Percentiles rank a stretch among this genome's conserved stretches.
phyloP scores from a whole-genome alignment of 805 yeast species.

The Jamesozyma jinghongensis region DNA sequence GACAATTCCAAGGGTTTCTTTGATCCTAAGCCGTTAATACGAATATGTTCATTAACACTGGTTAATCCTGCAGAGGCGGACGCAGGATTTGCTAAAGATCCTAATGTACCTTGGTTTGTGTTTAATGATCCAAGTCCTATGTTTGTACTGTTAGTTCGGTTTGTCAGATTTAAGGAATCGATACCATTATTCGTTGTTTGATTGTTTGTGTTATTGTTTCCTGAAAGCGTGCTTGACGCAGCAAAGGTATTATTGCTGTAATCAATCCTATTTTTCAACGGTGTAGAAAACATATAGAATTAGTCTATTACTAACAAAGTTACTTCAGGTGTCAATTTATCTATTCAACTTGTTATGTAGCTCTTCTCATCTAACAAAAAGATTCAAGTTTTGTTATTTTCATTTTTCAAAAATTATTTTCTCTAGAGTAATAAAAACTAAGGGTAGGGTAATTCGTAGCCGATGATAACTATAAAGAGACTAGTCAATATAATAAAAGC shows the following conservation, averaged over 20 bases:
- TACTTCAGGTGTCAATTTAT: not conserved
- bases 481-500: too few relatives aligned
- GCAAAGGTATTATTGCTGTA: conserved; percentile 17
- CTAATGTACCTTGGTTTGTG: not conserved
- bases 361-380: not conserved
- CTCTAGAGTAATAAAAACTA: not conserved
- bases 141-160: not conserved
- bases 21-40: conserved; percentile 26
- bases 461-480: too few relatives aligned
- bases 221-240: conserved; percentile 12
- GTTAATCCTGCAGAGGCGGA: conserved; percentile 3
- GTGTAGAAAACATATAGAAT: conserved; percentile 26
- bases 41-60: conserved; percentile 24
- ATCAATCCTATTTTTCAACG: conserved; percentile 26
- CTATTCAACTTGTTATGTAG: not conserved
- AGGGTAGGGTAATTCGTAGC: too few relatives aligned
- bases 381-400: not conserved
- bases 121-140: not conserved
- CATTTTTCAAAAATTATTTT: not conserved
- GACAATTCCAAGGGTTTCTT: conserved; percentile 45
- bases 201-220: conserved; percentile 1
- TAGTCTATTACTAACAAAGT: not conserved
- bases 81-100: not conserved
- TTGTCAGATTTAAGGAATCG: not conserved
- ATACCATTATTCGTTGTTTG: not conserved